Conservation (phyloP, 164 flowering plant genomes). For the Pachysandra terminalis region DNA sequence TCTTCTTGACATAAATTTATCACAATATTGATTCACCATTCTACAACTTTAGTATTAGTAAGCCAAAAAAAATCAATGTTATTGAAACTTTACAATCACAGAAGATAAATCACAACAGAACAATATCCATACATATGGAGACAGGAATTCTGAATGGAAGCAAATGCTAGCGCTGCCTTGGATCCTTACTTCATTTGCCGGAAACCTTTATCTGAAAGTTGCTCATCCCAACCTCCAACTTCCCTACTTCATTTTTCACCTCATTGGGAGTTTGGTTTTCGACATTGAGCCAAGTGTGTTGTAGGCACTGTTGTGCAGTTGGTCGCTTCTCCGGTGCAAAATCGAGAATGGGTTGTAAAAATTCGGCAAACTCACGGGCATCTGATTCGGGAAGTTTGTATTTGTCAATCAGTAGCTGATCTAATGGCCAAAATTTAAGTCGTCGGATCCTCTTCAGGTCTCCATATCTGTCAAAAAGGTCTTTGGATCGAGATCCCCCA, state of each 20-base stretch:
- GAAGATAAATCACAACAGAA: not conserved
- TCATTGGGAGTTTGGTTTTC: constrained; percentile 20
- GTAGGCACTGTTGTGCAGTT: constrained; percentile 76
- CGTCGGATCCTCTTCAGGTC: constrained; percentile 82
- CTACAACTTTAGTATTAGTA: too few relatives aligned
- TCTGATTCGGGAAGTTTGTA: constrained; percentile 78
- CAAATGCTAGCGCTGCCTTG: too few relatives aligned
- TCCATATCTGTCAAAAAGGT: constrained; percentile 80
- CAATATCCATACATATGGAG: not conserved
- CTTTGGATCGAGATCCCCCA: constrained; percentile 83
- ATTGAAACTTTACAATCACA: not conserved
- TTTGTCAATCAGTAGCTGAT: constrained; percentile 76
- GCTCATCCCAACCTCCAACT: constrained; percentile 29
- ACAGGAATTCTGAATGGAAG: not conserved
- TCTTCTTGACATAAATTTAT: too few relatives aligned
- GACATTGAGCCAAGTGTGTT: constrained; percentile 74
- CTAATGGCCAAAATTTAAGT: constrained; percentile 82
- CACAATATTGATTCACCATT: too few relatives aligned
- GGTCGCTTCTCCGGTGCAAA: too few relatives aligned
- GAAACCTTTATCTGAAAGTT: too few relatives aligned
- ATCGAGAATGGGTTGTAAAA: constrained; percentile 72
- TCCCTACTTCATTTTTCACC: constrained; percentile 34
- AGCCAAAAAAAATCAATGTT: not conserved
- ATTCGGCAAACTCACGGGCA: constrained; percentile 75
- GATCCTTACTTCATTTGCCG: too few relatives aligned